These are phyloP conservation scores for Aspergillus cejpii DNA, from an alignment of 2,329 filamentous ascomycete genomes.

Conservation along the genomic window DNA sequence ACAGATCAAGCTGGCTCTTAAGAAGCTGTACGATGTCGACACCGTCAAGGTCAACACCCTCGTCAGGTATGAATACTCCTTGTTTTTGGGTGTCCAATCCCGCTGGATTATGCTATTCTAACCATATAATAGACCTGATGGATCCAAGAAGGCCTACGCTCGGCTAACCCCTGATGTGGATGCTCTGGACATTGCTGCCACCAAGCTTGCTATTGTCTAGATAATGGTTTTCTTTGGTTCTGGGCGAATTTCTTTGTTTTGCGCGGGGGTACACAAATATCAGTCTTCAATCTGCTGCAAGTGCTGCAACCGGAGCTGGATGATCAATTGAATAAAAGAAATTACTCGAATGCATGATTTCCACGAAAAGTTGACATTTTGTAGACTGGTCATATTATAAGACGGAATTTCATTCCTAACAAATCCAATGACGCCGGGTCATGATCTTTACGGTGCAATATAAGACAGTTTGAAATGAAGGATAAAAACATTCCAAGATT, in stretches of 20 bases:
- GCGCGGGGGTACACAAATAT: constrained; percentile 38
- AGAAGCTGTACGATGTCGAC: constrained; percentile 99
- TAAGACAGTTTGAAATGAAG: no score
- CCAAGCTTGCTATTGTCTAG: constrained; percentile 98
- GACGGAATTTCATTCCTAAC: no score
- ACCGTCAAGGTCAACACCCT: constrained; percentile 99
- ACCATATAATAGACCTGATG: constrained; percentile 63
- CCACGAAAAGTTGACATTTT: constrained; percentile 10
- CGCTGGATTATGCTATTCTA: background rate
- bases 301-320: constrained; percentile 33
- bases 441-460: no score
- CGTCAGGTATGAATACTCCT: constrained; percentile 62
- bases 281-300: constrained; percentile 29
- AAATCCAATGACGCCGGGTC: no score
- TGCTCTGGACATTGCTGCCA: constrained; percentile 97
- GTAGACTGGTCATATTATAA: constrained; percentile 13
- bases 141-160: constrained; percentile 97
- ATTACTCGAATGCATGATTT: constrained; percentile 24
- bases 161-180: constrained; percentile 94
- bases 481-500: no score
- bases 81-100: background rate
- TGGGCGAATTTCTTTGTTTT: constrained; percentile 40
- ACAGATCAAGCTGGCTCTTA: constrained; percentile 95
- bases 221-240: constrained; percentile 40
- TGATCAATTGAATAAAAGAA: constrained; percentile 32